These are phyloP conservation scores for Blastocystis sp. DNA, from an alignment of 352 stramenopile genomes.

Conservation along the genomic window DNA sequence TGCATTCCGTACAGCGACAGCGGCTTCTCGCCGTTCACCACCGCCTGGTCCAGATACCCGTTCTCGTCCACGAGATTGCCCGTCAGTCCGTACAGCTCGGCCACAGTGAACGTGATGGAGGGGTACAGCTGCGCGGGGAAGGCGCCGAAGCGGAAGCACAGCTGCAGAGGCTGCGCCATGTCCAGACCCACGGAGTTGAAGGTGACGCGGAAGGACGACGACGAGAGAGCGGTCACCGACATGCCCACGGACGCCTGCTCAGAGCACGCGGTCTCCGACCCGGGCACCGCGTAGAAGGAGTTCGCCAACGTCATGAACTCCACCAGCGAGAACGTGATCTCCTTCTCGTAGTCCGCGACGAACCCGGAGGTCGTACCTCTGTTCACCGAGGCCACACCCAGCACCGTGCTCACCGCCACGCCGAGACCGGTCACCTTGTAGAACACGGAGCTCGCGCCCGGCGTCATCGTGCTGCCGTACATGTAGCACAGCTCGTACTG, in stretches of 20 bases:
- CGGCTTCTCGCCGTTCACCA: conserved; percentile 32
- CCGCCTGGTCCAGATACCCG: conserved; percentile 14
- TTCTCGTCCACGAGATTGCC: conserved; percentile 22
- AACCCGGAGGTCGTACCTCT: neutral
- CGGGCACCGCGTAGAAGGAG: conserved; percentile 8
- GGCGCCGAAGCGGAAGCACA: conserved; percentile 53
- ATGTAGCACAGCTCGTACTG: conserved; percentile 55
- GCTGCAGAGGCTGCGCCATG: neutral
- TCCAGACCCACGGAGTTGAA: neutral
- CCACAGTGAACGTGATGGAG: conserved; percentile 39
- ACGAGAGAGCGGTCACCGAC: neutral
- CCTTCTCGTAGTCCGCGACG: conserved; percentile 47
- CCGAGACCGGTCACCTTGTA: neutral
- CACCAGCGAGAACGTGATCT: conserved; percentile 49
- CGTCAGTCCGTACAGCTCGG: conserved; percentile 45
- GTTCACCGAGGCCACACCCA: neutral
- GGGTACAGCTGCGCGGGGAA: conserved; percentile 34
- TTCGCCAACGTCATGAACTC: neutral
- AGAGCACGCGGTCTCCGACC: neutral
- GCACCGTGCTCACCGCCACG: conserved; percentile 20
- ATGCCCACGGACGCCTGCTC: neutral
- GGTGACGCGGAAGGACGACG: neutral
- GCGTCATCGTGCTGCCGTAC: neutral
- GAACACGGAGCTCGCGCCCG: neutral
- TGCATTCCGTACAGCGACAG: conserved; percentile 47